Percentiles rank a stretch among this genome's conserved stretches.
Evolutionary conservation across 192 early-diverging fungal species (phyloP).

Genomic region (Mortierella hygrophila): DNA sequence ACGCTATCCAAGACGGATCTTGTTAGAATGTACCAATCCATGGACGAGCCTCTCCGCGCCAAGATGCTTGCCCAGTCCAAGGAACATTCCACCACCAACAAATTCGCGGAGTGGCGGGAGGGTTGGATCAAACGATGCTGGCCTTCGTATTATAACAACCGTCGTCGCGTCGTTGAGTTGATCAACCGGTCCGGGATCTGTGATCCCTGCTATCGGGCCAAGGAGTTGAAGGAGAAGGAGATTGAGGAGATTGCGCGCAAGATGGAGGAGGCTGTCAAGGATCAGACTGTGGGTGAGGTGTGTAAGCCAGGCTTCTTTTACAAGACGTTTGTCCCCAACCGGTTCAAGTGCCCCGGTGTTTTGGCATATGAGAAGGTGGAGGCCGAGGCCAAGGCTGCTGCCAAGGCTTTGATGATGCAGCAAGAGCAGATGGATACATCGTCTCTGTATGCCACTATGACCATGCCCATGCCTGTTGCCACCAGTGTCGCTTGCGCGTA

Average conservation of each 20-base stretch:
- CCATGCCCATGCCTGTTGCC: neutral
- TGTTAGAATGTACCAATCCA: constrained; percentile 29
- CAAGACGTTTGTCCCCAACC: constrained; percentile 10
- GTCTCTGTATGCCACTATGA: neutral
- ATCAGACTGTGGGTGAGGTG: constrained; percentile 16
- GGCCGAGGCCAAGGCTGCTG: neutral
- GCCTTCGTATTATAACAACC: constrained; percentile 54
- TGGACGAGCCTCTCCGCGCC: constrained; percentile 28
- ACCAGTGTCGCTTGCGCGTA: neutral
- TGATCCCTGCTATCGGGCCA: neutral
- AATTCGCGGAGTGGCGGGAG: constrained; percentile 42
- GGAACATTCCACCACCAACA: neutral
- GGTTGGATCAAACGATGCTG: constrained; percentile 36
- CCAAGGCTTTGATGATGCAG: neutral
- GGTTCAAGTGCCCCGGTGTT: constrained; percentile 22
- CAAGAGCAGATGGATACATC: neutral
- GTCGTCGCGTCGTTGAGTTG: constrained; percentile 30
- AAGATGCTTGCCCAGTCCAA: constrained; percentile 13
- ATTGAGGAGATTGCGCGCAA: constrained; percentile 35
- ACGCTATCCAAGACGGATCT: constrained; percentile 36
- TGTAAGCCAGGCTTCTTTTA: constrained; percentile 21
- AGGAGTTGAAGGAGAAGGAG: neutral
- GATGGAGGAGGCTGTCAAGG: constrained; percentile 39
- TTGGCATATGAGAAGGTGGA: constrained; percentile 24
- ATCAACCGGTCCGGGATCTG: constrained; percentile 1